phyloP scores from a whole-genome alignment of 208 protist species.

The Leishmania braziliensis region DNA sequence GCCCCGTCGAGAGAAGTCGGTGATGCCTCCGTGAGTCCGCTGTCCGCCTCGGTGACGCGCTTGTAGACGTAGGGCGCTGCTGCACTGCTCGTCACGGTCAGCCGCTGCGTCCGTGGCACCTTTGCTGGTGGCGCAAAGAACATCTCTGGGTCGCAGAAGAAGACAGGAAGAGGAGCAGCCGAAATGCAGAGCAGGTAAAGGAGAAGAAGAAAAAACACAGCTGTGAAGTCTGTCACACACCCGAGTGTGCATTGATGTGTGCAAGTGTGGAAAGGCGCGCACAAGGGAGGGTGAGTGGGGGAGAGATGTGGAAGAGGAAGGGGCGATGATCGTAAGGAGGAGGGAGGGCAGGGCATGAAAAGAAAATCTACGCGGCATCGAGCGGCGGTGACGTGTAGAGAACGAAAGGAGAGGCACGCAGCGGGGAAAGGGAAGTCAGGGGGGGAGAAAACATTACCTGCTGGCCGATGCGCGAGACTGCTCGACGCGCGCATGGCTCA shows the following conservation, averaged over 20 bases:
- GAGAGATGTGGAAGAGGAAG: neutral
- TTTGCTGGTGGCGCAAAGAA: slow-evolving; percentile 66
- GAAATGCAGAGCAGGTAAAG: too few species aligned
- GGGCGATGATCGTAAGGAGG: neutral
- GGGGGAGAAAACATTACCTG: neutral
- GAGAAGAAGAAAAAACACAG: neutral
- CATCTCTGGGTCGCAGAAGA: slow-evolving; percentile 29
- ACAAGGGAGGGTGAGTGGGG: neutral
- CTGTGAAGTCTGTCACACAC: neutral
- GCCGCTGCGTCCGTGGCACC: slow-evolving; percentile 75
- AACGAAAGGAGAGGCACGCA: neutral
- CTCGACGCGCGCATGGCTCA: neutral
- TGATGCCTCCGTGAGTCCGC: slow-evolving; percentile 9
- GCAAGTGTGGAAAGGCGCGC: neutral
- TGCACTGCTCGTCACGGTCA: slow-evolving; percentile 20
- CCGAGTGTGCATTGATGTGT: neutral
- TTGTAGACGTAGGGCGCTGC: slow-evolving; percentile 21
- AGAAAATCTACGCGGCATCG: too few species aligned
- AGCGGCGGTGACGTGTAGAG: neutral
- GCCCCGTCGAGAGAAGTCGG: slow-evolving; percentile 31
- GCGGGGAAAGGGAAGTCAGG: neutral
- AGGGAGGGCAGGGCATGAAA: too few species aligned
- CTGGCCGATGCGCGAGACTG: neutral
- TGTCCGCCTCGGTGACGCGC: slow-evolving; percentile 16
- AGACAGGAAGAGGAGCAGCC: neutral